Evolutionary conservation across 345 rosid species (phyloP).

Genomic region (Theobroma cacao): DNA sequence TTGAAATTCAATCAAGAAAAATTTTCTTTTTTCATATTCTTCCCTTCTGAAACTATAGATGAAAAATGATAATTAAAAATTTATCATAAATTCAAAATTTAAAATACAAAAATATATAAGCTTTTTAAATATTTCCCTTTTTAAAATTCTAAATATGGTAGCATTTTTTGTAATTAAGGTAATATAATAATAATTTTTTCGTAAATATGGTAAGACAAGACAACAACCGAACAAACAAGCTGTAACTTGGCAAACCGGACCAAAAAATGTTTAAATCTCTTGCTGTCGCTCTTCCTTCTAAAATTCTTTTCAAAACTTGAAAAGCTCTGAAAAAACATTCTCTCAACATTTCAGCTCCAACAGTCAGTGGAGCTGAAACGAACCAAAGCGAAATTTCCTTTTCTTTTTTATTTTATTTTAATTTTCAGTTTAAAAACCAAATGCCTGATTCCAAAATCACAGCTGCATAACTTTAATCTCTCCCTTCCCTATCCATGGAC

Average conservation of each 20-base stretch:
- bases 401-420: neutral
- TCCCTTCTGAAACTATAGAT: neutral
- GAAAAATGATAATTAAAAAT: neutral
- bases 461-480: neutral
- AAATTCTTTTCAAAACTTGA: slow-evolving; percentile 1
- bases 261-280: neutral
- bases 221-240: no score
- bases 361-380: neutral
- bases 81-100: neutral
- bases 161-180: neutral
- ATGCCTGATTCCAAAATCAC: neutral
- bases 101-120: neutral
- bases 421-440: neutral
- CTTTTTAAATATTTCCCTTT: neutral
- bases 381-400: neutral
- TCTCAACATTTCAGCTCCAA: neutral
- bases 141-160: neutral
- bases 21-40: no score
- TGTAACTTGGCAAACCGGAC: neutral
- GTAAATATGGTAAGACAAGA: neutral
- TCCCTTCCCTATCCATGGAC: neutral
- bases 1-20: no score
- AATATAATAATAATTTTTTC: neutral
- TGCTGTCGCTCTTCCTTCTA: neutral
- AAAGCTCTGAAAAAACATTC: neutral